Evolutionary conservation across 805 yeast species (phyloP), one percentile per base, ranked within the genome.

Genomic region (Yueomyces sinensis): DNA sequence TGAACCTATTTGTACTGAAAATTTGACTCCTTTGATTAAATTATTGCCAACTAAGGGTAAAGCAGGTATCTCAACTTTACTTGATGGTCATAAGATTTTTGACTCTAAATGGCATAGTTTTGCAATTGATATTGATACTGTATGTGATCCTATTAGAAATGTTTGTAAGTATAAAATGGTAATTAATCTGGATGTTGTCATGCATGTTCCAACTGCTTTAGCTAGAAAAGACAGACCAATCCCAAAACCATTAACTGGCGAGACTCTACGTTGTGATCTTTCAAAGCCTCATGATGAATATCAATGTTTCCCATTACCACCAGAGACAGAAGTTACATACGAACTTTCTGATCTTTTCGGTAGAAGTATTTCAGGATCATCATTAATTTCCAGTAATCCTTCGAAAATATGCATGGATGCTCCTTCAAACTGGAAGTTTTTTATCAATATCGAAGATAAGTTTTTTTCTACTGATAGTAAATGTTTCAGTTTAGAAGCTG

Each of bases 1-100:
- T 41, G 98, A 91, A 52, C 95, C 96, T 0, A 76, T 91, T 14
- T 91, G 98, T 58, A 91, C 98, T 0, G 98, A 91, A 55, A 91
- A 91, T 58, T 66, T 91, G 50, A 89, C 98, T 0, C 97, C 98
- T 0, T 84, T 89, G 45, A 56, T 91, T 41, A 87, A 86, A 52
- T 63, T 91, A 40, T 65, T 91, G 20, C 97, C 98, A 3, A 82
- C 96, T 9, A 78, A 83, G 50, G 96, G 95, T 2, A 80, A 77
- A 52, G 76, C 93, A 0, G 98, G 98, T 3, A 62, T 91, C 28
- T 72, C 94, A 0, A 71, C 93, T 0, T 62, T 89, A 29, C 62
- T 91, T 17, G 94, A 86, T 46, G 97, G 98, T 15, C 95, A 84
- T 53, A 77, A 77, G 49, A 70, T 84, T 7, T 91, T 86, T 55